Evolutionary conservation across 2,329 filamentous ascomycete species (phyloP).

Genomic region (Phyllachora maydis): DNA sequence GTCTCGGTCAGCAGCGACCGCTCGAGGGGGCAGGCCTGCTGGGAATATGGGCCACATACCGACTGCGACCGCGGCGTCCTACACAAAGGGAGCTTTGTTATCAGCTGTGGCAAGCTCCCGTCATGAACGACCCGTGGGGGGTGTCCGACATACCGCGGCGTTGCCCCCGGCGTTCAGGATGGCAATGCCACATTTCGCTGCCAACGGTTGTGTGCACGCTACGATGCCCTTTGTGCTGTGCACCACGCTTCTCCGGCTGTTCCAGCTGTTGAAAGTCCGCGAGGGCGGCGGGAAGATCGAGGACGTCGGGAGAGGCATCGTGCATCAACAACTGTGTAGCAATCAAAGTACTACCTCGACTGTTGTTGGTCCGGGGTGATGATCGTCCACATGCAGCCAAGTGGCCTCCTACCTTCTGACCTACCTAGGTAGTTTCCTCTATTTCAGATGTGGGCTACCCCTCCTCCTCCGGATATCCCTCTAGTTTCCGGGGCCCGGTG

Average conservation of each 20-base stretch:
- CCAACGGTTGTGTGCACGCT: constrained; percentile 73
- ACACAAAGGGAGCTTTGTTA: constrained; percentile 2
- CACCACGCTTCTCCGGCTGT: constrained; percentile 74
- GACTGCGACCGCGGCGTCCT: constrained; percentile 94
- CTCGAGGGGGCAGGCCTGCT: not conserved
- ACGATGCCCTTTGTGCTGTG: constrained; percentile 89
- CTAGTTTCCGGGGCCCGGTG: no score
- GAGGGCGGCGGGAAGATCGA: constrained; percentile 24
- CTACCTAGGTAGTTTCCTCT: no score
- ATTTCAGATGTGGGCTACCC: no score
- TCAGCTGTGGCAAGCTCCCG: no score
- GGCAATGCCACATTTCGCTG: constrained; percentile 69
- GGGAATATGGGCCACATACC: constrained; percentile 25
- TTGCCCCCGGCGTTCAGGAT: constrained; percentile 80
- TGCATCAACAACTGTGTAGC: no score
- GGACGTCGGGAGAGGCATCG: constrained; percentile 25
- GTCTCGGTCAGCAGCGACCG: not conserved
- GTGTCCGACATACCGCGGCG: constrained; percentile 79
- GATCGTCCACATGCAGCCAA: no score
- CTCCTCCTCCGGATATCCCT: no score
- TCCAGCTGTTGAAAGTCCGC: constrained; percentile 45
- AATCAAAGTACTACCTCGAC: no score
- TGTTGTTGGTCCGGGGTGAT: no score
- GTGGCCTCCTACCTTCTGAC: no score
- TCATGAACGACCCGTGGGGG: no score